Percentiles rank a stretch among this genome's conserved stretches.
phyloP scores from a whole-genome alignment of 768 basidiomycete species.

The Solioccasus polychromus region DNA sequence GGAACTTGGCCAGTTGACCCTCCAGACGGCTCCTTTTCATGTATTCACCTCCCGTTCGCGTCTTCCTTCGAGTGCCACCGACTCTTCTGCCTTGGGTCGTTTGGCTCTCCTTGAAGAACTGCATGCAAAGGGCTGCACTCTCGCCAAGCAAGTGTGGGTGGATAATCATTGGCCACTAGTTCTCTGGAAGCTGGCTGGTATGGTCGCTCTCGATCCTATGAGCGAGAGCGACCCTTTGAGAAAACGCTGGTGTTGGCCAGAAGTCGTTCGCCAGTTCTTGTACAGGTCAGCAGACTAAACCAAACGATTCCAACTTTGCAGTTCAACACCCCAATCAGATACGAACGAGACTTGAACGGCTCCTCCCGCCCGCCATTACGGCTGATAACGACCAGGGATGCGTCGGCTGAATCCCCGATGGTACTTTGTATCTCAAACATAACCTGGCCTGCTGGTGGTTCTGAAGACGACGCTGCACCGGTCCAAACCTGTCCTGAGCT shows the following conservation, averaged over 20 bases:
- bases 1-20: conserved; percentile 55
- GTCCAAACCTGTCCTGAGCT: conserved; percentile 53
- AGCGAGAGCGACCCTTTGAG: conserved; percentile 42
- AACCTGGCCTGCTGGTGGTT: conserved; percentile 43
- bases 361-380: conserved; percentile 81
- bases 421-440: conserved; percentile 82
- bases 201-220: conserved; percentile 71
- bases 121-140: conserved; percentile 53
- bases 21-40: conserved; percentile 54
- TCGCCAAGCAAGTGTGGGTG: conserved; percentile 80
- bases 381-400: conserved; percentile 79
- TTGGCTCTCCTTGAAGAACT: conserved; percentile 55
- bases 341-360: conserved; percentile 80
- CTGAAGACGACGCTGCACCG: conserved; percentile 37
- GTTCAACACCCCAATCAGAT: conserved; percentile 45
- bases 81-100: conserved; percentile 41
- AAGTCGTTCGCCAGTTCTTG: conserved; percentile 77
- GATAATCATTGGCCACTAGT: conserved; percentile 89
- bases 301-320: not conserved
- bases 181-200: conserved; percentile 92
- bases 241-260: conserved; percentile 78
- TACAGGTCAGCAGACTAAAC: conserved; percentile 60
- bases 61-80: conserved; percentile 22
- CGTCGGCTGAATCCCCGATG: conserved; percentile 75
- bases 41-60: conserved; percentile 46